A percentile compares a stretch with the other conserved stretches of the same genome.
These are phyloP conservation scores for Anaeromyces robustus DNA, from an alignment of 192 early-diverging fungal genomes.

Conservation along the genomic window DNA sequence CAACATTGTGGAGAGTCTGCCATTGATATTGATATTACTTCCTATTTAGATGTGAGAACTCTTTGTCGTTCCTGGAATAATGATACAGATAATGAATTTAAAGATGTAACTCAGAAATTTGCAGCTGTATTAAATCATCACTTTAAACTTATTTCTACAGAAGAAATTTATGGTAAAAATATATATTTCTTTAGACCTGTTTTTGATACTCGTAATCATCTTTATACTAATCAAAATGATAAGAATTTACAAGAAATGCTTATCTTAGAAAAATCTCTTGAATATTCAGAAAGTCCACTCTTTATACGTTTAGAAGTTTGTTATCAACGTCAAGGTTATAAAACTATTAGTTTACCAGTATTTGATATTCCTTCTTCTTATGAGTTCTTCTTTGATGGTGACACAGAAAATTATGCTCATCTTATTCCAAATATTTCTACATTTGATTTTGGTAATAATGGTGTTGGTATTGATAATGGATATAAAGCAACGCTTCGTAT, in stretches of 20 bases:
- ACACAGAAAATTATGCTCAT: constrained; percentile 7
- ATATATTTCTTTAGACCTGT: constrained; percentile 50
- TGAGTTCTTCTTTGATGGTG: constrained; percentile 4
- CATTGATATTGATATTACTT: not conserved
- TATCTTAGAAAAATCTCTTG: not conserved
- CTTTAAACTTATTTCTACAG: constrained; percentile 33
- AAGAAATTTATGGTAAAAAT: constrained; percentile 16
- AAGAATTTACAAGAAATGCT: constrained; percentile 9
- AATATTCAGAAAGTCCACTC: constrained; percentile 50
- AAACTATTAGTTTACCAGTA: constrained; percentile 30
- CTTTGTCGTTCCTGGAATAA: not conserved
- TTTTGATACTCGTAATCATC: constrained; percentile 8
- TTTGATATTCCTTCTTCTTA: constrained; percentile 48
- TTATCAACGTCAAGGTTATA: constrained; percentile 13
- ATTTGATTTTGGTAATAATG: constrained; percentile 33
- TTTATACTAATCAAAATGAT: not conserved
- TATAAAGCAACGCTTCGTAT: constrained; percentile 51
- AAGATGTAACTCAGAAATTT: constrained; percentile 18
- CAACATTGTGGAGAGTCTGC: not conserved
- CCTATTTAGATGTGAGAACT: not conserved
- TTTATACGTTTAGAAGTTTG: constrained; percentile 52
- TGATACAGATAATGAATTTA: not conserved
- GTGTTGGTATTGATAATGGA: constrained; percentile 45
- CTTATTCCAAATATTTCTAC: constrained; percentile 34
- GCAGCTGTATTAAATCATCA: constrained; percentile 34